Evolutionary conservation across 176 grass and related monocot genomes (phyloP).

Genomic region (Eremochloa ophiuroides): DNA sequence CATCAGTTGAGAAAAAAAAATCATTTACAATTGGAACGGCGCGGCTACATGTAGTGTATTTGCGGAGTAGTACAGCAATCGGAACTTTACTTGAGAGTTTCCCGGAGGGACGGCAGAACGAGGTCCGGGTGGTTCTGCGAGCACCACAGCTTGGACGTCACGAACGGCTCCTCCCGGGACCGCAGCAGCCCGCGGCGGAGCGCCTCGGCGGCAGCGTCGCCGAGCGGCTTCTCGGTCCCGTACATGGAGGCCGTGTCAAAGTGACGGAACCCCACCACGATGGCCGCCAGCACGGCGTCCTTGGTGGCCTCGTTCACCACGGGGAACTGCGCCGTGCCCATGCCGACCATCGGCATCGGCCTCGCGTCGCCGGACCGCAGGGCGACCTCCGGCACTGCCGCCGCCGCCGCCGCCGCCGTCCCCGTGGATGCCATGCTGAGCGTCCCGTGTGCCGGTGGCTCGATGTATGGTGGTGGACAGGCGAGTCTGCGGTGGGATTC

Average conservation of each 20-base stretch:
- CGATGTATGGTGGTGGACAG: too few species aligned
- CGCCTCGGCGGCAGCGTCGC: slow-evolving; percentile 40
- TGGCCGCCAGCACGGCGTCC: slow-evolving; percentile 47
- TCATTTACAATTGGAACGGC: too few species aligned
- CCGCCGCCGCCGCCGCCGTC: neutral
- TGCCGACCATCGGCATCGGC: slow-evolving; percentile 45
- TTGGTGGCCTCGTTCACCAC: neutral
- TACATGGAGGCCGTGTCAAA: slow-evolving; percentile 56
- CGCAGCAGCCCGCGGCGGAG: slow-evolving; percentile 26
- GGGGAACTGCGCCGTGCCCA: slow-evolving; percentile 38
- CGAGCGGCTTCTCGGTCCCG: slow-evolving; percentile 31
- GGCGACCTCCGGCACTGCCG: slow-evolving; percentile 25
- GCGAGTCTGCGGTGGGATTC: too few species aligned
- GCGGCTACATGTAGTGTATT: too few species aligned
- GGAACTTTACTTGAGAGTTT: too few species aligned
- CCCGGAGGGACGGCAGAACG: too few species aligned
- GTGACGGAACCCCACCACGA: slow-evolving; percentile 55
- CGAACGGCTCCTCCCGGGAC: slow-evolving; percentile 56
- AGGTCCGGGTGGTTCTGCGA: too few species aligned
- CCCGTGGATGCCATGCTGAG: too few species aligned
- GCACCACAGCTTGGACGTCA: slow-evolving; percentile 76
- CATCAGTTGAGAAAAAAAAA: too few species aligned
- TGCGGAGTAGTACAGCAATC: too few species aligned
- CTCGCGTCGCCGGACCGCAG: slow-evolving; percentile 29
- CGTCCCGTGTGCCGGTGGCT: too few species aligned